Evolutionary conservation across 805 yeast genomes (phyloP).

Genomic region (Ogataea philodendri): DNA sequence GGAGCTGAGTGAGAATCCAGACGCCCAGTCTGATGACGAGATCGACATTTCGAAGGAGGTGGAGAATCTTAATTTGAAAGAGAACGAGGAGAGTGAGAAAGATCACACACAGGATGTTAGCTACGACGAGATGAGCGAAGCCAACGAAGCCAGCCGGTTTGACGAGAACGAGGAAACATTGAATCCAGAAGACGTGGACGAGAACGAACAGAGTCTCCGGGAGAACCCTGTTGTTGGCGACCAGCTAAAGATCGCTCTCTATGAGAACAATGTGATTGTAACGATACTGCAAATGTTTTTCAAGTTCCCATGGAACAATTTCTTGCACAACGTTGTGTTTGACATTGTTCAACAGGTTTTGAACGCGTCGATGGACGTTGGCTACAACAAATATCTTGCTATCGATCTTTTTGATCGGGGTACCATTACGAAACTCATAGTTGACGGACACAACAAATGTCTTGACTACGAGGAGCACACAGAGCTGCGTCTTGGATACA

Average conservation of each 20-base stretch:
- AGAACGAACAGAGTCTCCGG: conserved; percentile 40
- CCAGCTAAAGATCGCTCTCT: conserved; percentile 73
- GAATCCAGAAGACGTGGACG: conserved; percentile 25
- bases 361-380: conserved; percentile 77
- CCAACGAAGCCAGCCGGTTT: conserved; percentile 21
- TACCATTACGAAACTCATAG: conserved; percentile 53
- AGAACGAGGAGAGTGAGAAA: conserved; percentile 7
- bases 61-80: conserved; percentile 27
- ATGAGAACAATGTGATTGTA: conserved; percentile 68
- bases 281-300: conserved; percentile 68
- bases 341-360: conserved; percentile 93
- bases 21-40: conserved; percentile 31
- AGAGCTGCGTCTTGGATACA: conserved; percentile 80
- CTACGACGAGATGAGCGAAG: conserved; percentile 14
- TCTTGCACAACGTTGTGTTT: conserved; percentile 94
- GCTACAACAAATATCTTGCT: conserved; percentile 76
- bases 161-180: conserved; percentile 24
- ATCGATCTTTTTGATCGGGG: conserved; percentile 70
- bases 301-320: conserved; percentile 93
- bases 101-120: conserved; percentile 13
- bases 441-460: conserved; percentile 58
- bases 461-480: conserved; percentile 56
- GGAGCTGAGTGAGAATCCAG: conserved; percentile 25
- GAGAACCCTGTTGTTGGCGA: conserved; percentile 73
- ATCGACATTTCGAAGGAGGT: conserved; percentile 35